Evolutionary conservation across 495 filamentous ascomycete species (phyloP).

Genomic region (Penicillium taxi): DNA sequence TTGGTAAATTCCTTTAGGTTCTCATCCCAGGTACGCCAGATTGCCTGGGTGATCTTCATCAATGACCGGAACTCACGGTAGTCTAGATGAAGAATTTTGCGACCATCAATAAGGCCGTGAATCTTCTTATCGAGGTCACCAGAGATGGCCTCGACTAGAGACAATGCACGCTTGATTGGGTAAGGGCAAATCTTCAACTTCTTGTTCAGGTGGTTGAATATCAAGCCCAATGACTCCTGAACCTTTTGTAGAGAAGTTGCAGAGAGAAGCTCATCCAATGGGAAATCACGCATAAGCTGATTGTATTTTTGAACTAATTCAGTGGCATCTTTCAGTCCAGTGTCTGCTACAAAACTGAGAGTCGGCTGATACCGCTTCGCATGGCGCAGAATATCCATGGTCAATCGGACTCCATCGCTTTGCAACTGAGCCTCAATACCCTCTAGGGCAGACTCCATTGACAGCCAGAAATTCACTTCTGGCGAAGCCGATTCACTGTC

Average conservation of each 20-base stretch:
- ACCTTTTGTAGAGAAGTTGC: slow-evolving; percentile 84
- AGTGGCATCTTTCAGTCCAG: slow-evolving; percentile 86
- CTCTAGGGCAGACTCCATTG: slow-evolving; percentile 86
- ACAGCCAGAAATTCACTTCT: slow-evolving; percentile 97
- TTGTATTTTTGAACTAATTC: slow-evolving; percentile 98
- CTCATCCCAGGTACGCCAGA: slow-evolving; percentile 91
- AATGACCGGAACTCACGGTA: slow-evolving; percentile 81
- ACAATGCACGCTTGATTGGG: slow-evolving; percentile 81
- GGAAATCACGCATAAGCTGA: slow-evolving; percentile 95
- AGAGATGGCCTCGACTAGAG: slow-evolving; percentile 97
- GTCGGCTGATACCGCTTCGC: slow-evolving; percentile 96
- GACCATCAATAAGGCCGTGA: slow-evolving; percentile 76
- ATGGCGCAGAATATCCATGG: slow-evolving; percentile 85
- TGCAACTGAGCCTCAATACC: slow-evolving; percentile 80
- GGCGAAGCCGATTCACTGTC: slow-evolving; percentile 84
- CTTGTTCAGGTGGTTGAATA: slow-evolving; percentile 92
- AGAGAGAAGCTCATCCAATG: slow-evolving; percentile 85
- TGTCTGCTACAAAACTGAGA: slow-evolving; percentile 91
- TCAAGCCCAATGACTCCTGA: slow-evolving; percentile 76
- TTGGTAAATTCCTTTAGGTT: slow-evolving; percentile 96
- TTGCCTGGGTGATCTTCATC: slow-evolving; percentile 72
- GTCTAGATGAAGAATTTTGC: slow-evolving; percentile 81
- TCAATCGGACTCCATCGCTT: slow-evolving; percentile 83
- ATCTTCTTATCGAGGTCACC: slow-evolving; percentile 81
- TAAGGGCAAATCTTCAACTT: slow-evolving; percentile 93